These are phyloP conservation scores for Physcomitrellopsis africana DNA, from an alignment of 225 moss, liverwort and hornwort species.

Conservation along the genomic window DNA sequence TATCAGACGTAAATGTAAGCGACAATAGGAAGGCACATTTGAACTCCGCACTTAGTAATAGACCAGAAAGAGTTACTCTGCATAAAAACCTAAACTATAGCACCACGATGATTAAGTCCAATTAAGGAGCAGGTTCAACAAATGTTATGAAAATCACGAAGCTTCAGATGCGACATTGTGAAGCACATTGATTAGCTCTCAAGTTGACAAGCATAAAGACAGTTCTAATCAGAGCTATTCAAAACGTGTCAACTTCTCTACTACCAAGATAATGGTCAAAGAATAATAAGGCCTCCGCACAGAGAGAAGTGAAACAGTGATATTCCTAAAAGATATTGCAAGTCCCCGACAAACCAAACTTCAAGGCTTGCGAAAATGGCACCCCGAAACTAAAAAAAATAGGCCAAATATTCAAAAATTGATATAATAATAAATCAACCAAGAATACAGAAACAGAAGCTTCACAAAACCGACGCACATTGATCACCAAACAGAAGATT, in stretches of 20 bases:
- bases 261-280: neutral
- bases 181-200: neutral
- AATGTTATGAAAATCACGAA: slow-evolving; percentile 6
- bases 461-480: slow-evolving; percentile 8
- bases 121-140: neutral
- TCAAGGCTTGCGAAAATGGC: neutral
- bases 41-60: neutral
- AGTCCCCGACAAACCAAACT: neutral
- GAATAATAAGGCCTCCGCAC: neutral
- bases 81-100: slow-evolving; percentile 20
- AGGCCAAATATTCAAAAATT: neutral
- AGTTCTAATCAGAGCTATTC: slow-evolving; percentile 4
- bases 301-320: neutral
- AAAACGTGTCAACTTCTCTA: neutral
- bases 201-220: neutral
- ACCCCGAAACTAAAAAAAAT: slow-evolving; percentile 4
- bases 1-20: slow-evolving; percentile 6
- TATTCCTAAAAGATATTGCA: neutral
- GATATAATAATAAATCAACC: neutral
- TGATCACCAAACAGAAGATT: neutral
- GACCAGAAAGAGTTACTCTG: slow-evolving; percentile 11
- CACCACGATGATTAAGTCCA: slow-evolving; percentile 9
- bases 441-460: slow-evolving; percentile 12
- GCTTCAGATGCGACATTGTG: neutral
- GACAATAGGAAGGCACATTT: slow-evolving; percentile 1